Conservation (phyloP, 768 basidiomycete species). For the Calocybe indica region DNA sequence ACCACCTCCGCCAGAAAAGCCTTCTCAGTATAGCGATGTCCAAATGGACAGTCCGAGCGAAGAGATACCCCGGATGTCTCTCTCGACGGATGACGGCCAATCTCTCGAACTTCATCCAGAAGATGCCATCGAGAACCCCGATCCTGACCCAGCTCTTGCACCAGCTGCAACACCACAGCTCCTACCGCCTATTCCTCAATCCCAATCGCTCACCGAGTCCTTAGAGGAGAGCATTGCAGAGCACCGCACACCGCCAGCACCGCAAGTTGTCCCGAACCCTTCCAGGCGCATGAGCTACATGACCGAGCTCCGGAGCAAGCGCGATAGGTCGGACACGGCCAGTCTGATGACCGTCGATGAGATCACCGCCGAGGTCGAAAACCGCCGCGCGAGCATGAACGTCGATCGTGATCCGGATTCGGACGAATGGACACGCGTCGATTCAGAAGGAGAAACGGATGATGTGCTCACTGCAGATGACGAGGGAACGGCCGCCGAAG, state of each 20-base stretch:
- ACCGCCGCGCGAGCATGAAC: conserved; percentile 48
- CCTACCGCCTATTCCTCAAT: conserved; percentile 70
- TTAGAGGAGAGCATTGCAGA: conserved; percentile 48
- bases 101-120: conserved; percentile 57
- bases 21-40: conserved; percentile 14
- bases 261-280: conserved; percentile 41
- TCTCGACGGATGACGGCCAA: conserved; percentile 69
- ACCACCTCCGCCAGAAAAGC: conserved; percentile 32
- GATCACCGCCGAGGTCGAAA: conserved; percentile 93
- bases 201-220: conserved; percentile 77
- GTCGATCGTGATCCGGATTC: conserved; percentile 36
- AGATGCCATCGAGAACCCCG: conserved; percentile 20
- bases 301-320: conserved; percentile 74
- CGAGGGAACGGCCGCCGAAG: conserved; percentile 27
- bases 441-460: conserved; percentile 38
- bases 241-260: conserved; percentile 25
- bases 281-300: conserved; percentile 75
- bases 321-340: conserved; percentile 83
- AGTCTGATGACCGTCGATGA: conserved; percentile 95
- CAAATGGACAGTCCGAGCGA: conserved; percentile 22
- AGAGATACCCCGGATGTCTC: conserved; percentile 64
- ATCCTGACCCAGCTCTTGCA: conserved; percentile 11
- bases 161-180: conserved; percentile 42
- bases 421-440: conserved; percentile 76
- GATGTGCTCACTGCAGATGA: conserved; percentile 30